Conservation (phyloP, 2,329 filamentous ascomycete genomes). For the Pleurostoma richardsiae region DNA sequence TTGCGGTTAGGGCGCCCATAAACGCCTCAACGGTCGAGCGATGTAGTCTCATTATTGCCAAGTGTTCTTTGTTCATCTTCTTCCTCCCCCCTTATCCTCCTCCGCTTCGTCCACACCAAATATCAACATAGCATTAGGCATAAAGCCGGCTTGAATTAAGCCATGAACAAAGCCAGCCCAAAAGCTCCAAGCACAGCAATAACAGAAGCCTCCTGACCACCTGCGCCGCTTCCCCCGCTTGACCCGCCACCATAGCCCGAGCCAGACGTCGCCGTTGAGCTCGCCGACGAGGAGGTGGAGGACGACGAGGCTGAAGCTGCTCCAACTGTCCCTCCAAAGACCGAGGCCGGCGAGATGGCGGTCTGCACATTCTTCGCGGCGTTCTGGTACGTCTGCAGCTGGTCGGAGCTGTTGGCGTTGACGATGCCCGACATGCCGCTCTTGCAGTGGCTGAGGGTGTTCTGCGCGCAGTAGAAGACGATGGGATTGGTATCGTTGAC, state of each 20-base stretch:
- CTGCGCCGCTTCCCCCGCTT: background rate
- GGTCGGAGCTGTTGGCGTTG: constrained; percentile 23
- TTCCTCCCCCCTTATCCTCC: no score
- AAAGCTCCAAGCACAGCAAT: background rate
- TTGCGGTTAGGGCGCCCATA: no score
- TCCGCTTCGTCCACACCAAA: no score
- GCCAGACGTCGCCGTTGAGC: background rate
- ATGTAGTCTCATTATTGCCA: no score
- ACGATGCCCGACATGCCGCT: constrained; percentile 39
- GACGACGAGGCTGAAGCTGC: background rate
- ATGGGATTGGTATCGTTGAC: constrained; percentile 34
- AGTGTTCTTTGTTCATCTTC: no score
- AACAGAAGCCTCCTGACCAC: background rate
- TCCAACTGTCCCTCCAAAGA: background rate
- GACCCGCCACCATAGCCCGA: background rate
- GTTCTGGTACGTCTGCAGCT: constrained; percentile 16
- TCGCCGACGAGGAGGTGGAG: background rate
- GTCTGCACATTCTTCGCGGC: background rate
- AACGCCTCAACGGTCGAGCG: no score
- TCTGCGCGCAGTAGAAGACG: constrained; percentile 41
- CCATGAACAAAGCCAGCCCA: background rate
- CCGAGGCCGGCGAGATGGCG: constrained; percentile 1
- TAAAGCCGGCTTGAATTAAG: background rate
- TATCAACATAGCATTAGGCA: no score
- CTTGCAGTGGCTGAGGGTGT: constrained; percentile 30